A percentile compares a stretch with the other conserved stretches of the same genome.
Conservation (phyloP, 805 yeast species). For the Starmerella apis region DNA sequence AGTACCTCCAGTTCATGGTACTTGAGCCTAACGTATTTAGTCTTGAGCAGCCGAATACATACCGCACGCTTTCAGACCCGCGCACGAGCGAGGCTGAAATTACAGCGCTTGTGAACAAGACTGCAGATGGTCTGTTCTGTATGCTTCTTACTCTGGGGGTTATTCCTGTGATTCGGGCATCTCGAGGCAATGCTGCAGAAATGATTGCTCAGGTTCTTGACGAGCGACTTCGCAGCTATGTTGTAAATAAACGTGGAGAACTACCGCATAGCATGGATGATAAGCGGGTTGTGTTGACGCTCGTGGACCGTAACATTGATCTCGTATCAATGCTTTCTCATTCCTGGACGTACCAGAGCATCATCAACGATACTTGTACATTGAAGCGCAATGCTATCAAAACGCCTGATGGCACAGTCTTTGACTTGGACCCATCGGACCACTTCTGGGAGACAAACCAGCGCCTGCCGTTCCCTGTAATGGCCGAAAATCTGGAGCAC, state of each 20-base stretch:
- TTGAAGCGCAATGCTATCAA: constrained; percentile 74
- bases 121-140: constrained; percentile 74
- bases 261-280: constrained; percentile 20
- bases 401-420: constrained; percentile 39
- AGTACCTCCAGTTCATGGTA: constrained; percentile 81
- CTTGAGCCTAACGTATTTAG: constrained; percentile 88
- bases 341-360: constrained; percentile 95
- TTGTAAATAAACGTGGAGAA: constrained; percentile 54
- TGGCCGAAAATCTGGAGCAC: constrained; percentile 89
- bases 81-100: constrained; percentile 64
- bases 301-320: constrained; percentile 83
- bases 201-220: constrained; percentile 82
- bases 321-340: constrained; percentile 89
- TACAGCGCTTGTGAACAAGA: constrained; percentile 51
- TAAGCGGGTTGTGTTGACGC: constrained; percentile 57
- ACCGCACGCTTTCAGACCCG: constrained; percentile 60
- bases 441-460: constrained; percentile 83
- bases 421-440: constrained; percentile 87
- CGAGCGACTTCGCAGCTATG: constrained; percentile 71
- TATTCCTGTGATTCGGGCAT: constrained; percentile 84
- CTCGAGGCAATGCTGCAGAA: constrained; percentile 91
- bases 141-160: constrained; percentile 64
- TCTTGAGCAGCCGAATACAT: constrained; percentile 56
- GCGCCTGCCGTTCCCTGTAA: constrained; percentile 90
- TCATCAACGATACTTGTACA: constrained; percentile 84